Evolutionary conservation across 1,284 basidiomycete genomes (phyloP).

Genomic region (Trichosporon ovoides): DNA sequence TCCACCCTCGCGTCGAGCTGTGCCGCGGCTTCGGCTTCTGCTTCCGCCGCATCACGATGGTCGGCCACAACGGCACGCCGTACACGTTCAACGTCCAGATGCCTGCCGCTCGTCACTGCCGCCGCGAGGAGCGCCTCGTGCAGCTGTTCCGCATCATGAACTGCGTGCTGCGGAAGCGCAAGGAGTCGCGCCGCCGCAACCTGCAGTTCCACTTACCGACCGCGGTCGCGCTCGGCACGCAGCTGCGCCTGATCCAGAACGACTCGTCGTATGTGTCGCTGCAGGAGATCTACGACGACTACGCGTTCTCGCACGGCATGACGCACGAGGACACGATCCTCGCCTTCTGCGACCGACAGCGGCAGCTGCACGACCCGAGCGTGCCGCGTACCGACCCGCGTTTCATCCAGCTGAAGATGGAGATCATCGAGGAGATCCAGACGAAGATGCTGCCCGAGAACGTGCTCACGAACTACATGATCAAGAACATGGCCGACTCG

Average conservation of each 20-base stretch:
- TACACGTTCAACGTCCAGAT: constrained; percentile 89
- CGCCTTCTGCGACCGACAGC: constrained; percentile 74
- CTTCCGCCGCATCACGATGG: constrained; percentile 84
- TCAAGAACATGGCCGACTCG: constrained; percentile 74
- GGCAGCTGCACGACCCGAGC: constrained; percentile 55
- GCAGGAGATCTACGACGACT: constrained; percentile 89
- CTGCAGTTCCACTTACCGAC: constrained; percentile 86
- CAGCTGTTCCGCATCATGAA: constrained; percentile 92
- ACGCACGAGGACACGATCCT: constrained; percentile 84
- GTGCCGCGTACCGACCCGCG: constrained; percentile 34
- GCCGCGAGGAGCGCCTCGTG: constrained; percentile 88
- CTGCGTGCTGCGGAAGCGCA: constrained; percentile 75
- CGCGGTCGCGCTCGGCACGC: constrained; percentile 77
- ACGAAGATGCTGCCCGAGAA: constrained; percentile 87
- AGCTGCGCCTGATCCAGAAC: constrained; percentile 79
- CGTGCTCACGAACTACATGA: constrained; percentile 82
- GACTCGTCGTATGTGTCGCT: constrained; percentile 87
- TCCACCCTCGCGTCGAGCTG: constrained; percentile 85
- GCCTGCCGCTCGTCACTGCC: constrained; percentile 77
- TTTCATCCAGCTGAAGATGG: constrained; percentile 57
- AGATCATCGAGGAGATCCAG: constrained; percentile 84
- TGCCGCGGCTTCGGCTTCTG: constrained; percentile 75
- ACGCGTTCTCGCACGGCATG: constrained; percentile 72
- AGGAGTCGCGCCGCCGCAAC: constrained; percentile 89
- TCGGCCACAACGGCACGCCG: constrained; percentile 84